Evolutionary conservation across 2,329 filamentous ascomycete genomes (phyloP).

Genomic region (Colletotrichum sp.): DNA sequence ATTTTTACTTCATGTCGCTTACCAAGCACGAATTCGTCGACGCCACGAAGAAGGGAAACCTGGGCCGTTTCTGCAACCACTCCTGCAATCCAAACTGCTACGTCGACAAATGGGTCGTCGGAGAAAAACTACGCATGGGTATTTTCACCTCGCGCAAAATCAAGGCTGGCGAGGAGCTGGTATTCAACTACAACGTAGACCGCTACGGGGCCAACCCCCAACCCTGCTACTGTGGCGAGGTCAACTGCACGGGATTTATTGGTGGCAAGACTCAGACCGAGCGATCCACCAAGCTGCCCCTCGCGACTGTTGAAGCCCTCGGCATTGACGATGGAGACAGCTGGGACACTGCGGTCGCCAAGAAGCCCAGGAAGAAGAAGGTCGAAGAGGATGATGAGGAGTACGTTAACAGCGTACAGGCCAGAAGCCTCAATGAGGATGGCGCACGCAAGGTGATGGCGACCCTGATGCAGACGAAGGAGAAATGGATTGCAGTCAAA

Average conservation of each 20-base stretch:
- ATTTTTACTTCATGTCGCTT: conserved; percentile 99
- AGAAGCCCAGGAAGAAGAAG: conserved; percentile 93
- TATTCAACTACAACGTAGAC: conserved; percentile 99
- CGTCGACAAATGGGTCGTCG: conserved; percentile 99
- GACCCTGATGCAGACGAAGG: conserved; percentile 94
- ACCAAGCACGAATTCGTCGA: conserved; percentile 97
- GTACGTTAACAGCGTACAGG: conserved; percentile 88
- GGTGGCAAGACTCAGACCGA: conserved; percentile 98
- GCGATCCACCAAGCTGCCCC: conserved; percentile 87
- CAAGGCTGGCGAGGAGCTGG: conserved; percentile 88
- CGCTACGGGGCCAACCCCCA: conserved; percentile 96
- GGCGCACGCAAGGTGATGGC: conserved; percentile 96
- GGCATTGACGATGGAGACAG: conserved; percentile 92
- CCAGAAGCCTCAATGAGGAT: conserved; percentile 78
- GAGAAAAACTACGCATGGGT: conserved; percentile 96
- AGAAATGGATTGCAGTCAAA: conserved; percentile 99
- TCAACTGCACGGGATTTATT: conserved; percentile 95
- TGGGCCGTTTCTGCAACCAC: conserved; percentile 98
- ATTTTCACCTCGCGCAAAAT: conserved; percentile 92
- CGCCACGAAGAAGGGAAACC: conserved; percentile 94
- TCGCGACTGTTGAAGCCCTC: conserved; percentile 90
- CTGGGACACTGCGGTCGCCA: conserved; percentile 90
- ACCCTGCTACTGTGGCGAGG: conserved; percentile 93
- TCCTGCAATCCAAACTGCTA: conserved; percentile 99
- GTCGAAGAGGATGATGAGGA: conserved; percentile 90